Conservation (phyloP, 2,329 filamentous ascomycete genomes). For the Scedosporium dehoogii region DNA sequence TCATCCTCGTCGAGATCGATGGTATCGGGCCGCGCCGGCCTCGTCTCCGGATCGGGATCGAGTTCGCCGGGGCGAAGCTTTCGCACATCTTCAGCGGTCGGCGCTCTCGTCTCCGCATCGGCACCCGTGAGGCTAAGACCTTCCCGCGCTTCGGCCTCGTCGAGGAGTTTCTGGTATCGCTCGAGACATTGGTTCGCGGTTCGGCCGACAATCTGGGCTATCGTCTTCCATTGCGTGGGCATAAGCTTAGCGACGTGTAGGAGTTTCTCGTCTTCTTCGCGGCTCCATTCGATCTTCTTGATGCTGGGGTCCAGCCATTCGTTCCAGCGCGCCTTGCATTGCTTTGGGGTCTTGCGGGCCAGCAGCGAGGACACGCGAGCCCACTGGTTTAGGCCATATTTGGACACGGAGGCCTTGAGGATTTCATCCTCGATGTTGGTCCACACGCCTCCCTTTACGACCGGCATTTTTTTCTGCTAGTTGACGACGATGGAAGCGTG, state of each 20-base stretch:
- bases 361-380: conserved; percentile 94
- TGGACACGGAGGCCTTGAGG: conserved; percentile 88
- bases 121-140: conserved; percentile 76
- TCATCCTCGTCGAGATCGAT: conserved; percentile 98
- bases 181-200: conserved; percentile 96
- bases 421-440: conserved; percentile 86
- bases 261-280: conserved; percentile 96
- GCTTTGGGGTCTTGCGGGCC: conserved; percentile 94
- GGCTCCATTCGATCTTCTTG: conserved; percentile 97
- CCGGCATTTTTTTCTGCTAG: conserved; percentile 43
- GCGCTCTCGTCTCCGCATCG: conserved; percentile 75
- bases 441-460: conserved; percentile 67
- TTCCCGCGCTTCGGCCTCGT: conserved; percentile 89
- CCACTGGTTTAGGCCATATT: conserved; percentile 96
- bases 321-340: conserved; percentile 97
- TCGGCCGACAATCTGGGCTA: conserved; percentile 90
- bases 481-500: not conserved
- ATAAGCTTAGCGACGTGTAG: conserved; percentile 95
- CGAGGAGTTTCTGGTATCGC: conserved; percentile 90
- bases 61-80: conserved; percentile 83
- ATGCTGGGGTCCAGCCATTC: conserved; percentile 98
- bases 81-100: conserved; percentile 85
- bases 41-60: conserved; percentile 94
- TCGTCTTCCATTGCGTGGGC: conserved; percentile 98
- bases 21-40: conserved; percentile 89